These are phyloP conservation scores for Pelargonium exstipulatum DNA, from an alignment of 441 rosid species.

Conservation along the genomic window DNA sequence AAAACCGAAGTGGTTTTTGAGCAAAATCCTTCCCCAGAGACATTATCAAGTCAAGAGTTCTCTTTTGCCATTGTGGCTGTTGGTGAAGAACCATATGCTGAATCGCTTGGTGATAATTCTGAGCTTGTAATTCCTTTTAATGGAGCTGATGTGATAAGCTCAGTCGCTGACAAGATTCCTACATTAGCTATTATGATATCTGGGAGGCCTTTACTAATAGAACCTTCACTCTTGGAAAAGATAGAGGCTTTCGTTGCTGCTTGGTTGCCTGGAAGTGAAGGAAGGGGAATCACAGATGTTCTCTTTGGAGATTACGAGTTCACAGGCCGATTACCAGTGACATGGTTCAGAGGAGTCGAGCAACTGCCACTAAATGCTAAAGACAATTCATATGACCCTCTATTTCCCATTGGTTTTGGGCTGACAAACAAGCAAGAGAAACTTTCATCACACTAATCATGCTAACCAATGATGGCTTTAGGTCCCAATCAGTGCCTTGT, in stretches of 20 bases:
- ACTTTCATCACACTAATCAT: background rate
- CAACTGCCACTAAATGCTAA: constrained; percentile 52
- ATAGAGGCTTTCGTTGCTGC: constrained; percentile 64
- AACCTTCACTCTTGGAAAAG: constrained; percentile 46
- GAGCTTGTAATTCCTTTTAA: constrained; percentile 56
- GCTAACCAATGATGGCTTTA: too few relatives aligned
- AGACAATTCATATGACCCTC: constrained; percentile 54
- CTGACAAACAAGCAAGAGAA: constrained; percentile 21
- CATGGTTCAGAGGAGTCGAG: constrained; percentile 59
- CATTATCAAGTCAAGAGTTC: constrained; percentile 44
- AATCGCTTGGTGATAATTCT: constrained; percentile 46
- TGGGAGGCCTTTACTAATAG: constrained; percentile 68
- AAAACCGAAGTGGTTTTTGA: constrained; percentile 64
- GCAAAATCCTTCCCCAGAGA: constrained; percentile 50
- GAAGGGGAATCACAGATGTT: constrained; percentile 60
- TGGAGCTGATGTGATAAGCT: constrained; percentile 44
- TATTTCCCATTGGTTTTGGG: constrained; percentile 74
- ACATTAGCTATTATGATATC: constrained; percentile 59
- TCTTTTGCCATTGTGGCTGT: constrained; percentile 72
- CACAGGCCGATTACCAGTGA: constrained; percentile 60
- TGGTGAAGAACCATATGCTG: constrained; percentile 85
- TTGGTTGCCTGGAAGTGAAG: constrained; percentile 93
- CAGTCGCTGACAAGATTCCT: constrained; percentile 59
- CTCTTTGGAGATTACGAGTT: constrained; percentile 66
- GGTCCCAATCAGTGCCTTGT: too few relatives aligned